phyloP scores from a whole-genome alignment of 345 rosid genomes.

The Excoecaria agallocha region DNA sequence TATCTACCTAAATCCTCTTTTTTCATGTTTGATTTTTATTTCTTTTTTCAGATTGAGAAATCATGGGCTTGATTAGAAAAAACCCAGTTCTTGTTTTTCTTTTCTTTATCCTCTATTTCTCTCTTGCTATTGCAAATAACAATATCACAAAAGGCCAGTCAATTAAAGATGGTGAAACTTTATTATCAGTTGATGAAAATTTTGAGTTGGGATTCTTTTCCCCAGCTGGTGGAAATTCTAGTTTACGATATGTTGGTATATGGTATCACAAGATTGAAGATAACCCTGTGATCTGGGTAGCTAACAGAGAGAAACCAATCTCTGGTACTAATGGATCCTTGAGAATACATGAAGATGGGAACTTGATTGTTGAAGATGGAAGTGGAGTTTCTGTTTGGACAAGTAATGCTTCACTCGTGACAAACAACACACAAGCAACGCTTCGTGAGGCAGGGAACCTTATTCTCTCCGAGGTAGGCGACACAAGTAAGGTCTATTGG shows the following conservation, averaged over 20 bases:
- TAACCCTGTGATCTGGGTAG: slow-evolving; percentile 56
- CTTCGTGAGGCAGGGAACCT: slow-evolving; percentile 14
- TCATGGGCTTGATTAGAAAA: slow-evolving; percentile 14
- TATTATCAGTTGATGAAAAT: slow-evolving; percentile 28
- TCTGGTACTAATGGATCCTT: slow-evolving; percentile 43
- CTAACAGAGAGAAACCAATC: slow-evolving; percentile 58
- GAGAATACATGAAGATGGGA: slow-evolving; percentile 45
- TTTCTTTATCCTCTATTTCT: slow-evolving; percentile 22
- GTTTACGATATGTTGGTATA: slow-evolving; percentile 54
- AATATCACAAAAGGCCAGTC: slow-evolving; percentile 36
- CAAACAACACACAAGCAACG: slow-evolving; percentile 5
- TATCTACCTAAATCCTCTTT: not conserved
- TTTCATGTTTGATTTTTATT: not conserved
- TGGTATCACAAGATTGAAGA: slow-evolving; percentile 47
- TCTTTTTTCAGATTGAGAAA: not conserved
- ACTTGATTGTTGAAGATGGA: slow-evolving; percentile 48
- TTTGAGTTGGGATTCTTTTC: slow-evolving; percentile 68
- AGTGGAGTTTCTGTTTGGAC: slow-evolving; percentile 44
- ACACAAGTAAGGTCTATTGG: slow-evolving; percentile 5
- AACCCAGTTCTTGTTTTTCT: slow-evolving; percentile 25
- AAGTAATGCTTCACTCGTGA: slow-evolving; percentile 24
- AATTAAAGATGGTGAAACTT: slow-evolving; percentile 45
- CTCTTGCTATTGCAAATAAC: slow-evolving; percentile 25
- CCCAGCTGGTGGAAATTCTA: slow-evolving; percentile 31
- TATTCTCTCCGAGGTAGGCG: not conserved